Percentiles rank a stretch among this genome's conserved stretches.
Evolutionary conservation across 352 stramenopile genomes (phyloP).

Genomic region (Poterioochromonas sp.): DNA sequence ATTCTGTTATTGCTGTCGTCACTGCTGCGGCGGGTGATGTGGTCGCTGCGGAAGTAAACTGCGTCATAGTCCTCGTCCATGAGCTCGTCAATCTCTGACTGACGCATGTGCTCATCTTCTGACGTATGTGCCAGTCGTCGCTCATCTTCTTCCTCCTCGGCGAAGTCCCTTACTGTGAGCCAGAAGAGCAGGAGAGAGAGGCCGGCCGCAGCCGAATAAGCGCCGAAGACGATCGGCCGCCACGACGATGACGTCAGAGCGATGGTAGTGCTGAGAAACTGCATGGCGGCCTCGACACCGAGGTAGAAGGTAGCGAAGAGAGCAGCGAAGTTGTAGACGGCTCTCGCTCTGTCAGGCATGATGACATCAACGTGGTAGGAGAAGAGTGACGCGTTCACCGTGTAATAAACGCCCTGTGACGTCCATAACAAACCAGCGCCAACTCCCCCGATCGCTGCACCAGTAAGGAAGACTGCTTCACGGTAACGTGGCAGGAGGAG

Average conservation of each 20-base stretch:
- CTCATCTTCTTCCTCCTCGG: no score
- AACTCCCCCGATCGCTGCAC: not conserved
- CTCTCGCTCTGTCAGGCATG: not conserved
- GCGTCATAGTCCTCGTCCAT: not conserved
- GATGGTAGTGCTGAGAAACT: not conserved
- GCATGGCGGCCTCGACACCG: not conserved
- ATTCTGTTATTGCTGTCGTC: not conserved
- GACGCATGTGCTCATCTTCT: not conserved
- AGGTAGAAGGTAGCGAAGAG: slow-evolving; percentile 5
- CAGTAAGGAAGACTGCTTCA: not conserved
- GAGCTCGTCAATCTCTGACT: not conserved
- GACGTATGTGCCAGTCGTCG: no score
- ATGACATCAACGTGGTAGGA: not conserved
- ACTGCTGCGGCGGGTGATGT: not conserved
- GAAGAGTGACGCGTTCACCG: not conserved
- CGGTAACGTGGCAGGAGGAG: not conserved
- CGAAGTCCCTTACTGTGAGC: not conserved
- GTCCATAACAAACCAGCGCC: slow-evolving; percentile 25
- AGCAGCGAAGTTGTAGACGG: not conserved
- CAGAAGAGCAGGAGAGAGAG: not conserved
- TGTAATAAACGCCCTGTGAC: slow-evolving; percentile 4
- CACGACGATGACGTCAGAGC: not conserved
- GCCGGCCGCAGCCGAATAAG: not conserved
- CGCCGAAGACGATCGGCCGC: not conserved
- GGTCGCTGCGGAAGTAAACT: not conserved